Evolutionary conservation across 2,329 filamentous ascomycete genomes (phyloP), one percentile per base, ranked within the genome.

Genomic region (Nemania bipapillata): DNA sequence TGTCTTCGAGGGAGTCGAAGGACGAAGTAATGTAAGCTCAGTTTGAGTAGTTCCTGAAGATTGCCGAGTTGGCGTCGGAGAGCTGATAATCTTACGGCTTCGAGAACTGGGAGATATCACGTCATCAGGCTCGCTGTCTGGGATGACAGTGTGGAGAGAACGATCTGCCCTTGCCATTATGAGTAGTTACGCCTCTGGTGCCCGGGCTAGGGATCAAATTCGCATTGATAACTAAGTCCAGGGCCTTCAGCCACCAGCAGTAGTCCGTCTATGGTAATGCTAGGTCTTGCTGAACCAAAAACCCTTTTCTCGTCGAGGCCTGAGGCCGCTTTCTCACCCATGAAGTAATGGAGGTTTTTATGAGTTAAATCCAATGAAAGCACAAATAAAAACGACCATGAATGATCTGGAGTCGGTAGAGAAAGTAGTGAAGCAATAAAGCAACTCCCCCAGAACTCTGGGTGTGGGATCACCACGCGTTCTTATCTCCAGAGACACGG

Each of bases 61-160:
- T 42, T 70, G 72, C 20, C 69, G 71, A 20, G 59, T 71, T 12
- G 67, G 42, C 20, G 65, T 53, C 9, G 71, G 65, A 26, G 74
- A 67, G 30, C 69, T 75, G 63, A 71, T 69, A 59, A 65, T 65
- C 55, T 73, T 74, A 20, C 66, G 71, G 35, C 61, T 68, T 28
- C 70, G 74, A 42, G 66, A 68, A n/a, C 37, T 24, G 8, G 66
- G 45, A 30, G 59, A 63, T 47, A 62, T 50, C 64, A 35, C 45
- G 63, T 70, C 63, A 59, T 72, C 70, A 20, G 72, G 70, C n/a
- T 78, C 77, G 26, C 76, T 77, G 64, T 79, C 77, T 12, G 76
- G 74, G 28, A 75, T 66, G 55, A 72, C 45, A n/a, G 63, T 15
- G 5, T 69, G 73, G 30, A 72, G 63, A 47, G 74, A 73, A 52